Evolutionary conservation across 2,329 filamentous ascomycete species (phyloP), one percentile per base, ranked within the genome.

Genomic region (Aspergillus oerlinghausenensis): DNA sequence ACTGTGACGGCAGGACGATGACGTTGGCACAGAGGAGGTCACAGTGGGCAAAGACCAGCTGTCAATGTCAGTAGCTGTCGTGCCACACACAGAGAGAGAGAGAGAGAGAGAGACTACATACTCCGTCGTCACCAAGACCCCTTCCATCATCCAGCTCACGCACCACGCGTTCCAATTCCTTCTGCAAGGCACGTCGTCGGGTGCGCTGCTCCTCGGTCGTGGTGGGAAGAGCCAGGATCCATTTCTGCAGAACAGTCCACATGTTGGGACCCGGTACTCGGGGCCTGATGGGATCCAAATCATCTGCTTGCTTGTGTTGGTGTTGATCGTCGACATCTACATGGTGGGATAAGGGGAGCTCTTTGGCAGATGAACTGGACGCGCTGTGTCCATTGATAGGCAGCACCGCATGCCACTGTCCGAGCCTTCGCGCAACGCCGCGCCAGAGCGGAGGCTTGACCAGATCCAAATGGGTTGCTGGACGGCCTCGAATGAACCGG

Each of bases 1-100:
- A 65, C 45, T 72, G 70, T 53, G 62, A 57, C 59, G 54, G 87
- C 55, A 90, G 81, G 62, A 97, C 85, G 68, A 99, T 97, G 63
- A 99, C 90, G 72, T 99, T 99, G 64, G 92, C 94, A 73, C 89
- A 91, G n/a, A 99, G 81, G 25, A 99, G 84, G 74, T 99, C 94
- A 80, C 92, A 96, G 76, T 97, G 93, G 61, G 90, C 89, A 78
- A 97, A 97, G 50, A 97, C 86, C 64, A 96, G 86, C 84, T 92
- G 73, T 4, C 6, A 19, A 42, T 25, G 28, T 58, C 54, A 60
- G 50, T 50, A 23, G 29, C 10, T 3, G 38, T 32, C 19, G 23
- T 14, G 14, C 4, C 21, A n/a, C 17, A 14, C 3, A 14, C 40
- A 11, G 25, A 23, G 23, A 25, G 23, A 26, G 25, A 26, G 25